Conservation (phyloP, 371 early-diverging fungal species). For the Quaeritorhiza haematococci region DNA sequence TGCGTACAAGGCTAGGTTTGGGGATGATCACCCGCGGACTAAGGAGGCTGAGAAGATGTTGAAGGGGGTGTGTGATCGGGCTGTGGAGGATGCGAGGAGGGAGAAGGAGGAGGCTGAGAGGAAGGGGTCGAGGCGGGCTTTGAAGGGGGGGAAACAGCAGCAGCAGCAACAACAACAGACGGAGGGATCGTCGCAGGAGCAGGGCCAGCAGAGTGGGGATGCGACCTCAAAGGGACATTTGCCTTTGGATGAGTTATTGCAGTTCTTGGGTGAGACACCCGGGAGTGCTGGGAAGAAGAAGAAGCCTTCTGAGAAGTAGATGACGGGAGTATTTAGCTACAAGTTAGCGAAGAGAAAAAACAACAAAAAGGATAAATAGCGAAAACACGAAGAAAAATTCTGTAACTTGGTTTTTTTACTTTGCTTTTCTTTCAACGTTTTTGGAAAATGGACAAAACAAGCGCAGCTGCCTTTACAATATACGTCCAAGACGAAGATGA, state of each 20-base stretch:
- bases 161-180: not conserved
- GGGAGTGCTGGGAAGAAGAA: not conserved
- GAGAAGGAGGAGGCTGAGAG: constrained; percentile 1
- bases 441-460: too few species aligned
- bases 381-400: too few species aligned
- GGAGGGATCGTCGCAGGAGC: not conserved
- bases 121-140: not conserved
- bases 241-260: constrained; percentile 27
- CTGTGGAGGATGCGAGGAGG: constrained; percentile 17
- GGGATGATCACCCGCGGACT: constrained; percentile 68
- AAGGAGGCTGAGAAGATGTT: constrained; percentile 57
- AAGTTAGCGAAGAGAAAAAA: too few species aligned
- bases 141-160: not conserved
- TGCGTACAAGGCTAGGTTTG: constrained; percentile 59
- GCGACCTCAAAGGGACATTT: constrained; percentile 21
- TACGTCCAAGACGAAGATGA: too few species aligned
- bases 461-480: too few species aligned
- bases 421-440: too few species aligned
- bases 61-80: constrained; percentile 12
- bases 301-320: too few species aligned
- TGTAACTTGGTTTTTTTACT: too few species aligned
- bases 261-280: constrained; percentile 18
- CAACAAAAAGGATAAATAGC: too few species aligned
- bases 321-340: too few species aligned
- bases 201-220: not conserved